Percentiles rank a stretch among this genome's conserved stretches.
Conservation (phyloP, 441 rosid genomes). For the Viola pubescens region DNA sequence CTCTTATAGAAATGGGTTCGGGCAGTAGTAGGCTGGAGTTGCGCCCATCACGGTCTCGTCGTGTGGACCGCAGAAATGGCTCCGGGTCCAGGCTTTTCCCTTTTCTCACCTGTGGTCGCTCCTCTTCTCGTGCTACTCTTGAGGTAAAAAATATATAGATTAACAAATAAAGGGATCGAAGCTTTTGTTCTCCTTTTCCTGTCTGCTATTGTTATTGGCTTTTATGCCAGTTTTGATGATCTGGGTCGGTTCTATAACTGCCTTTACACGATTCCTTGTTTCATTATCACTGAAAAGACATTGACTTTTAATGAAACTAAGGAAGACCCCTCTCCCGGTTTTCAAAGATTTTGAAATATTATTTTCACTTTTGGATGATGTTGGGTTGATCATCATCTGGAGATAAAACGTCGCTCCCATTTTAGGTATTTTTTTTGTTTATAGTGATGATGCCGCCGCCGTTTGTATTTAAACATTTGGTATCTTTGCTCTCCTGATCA, state of each 20-base stretch:
- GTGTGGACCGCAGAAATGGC: conserved; percentile 18
- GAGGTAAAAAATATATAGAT: conserved; percentile 25
- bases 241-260: neutral
- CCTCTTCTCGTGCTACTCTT: conserved; percentile 30
- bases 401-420: neutral
- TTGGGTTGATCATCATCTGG: conserved; percentile 3
- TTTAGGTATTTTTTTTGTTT: neutral
- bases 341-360: neutral
- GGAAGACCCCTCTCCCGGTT: conserved; percentile 1
- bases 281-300: neutral
- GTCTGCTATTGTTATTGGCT: neutral
- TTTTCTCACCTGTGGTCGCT: conserved; percentile 36
- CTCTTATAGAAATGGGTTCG: conserved; percentile 37
- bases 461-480: neutral
- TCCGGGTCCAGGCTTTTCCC: conserved; percentile 28
- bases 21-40: conserved; percentile 39
- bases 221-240: neutral
- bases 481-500: too few species aligned
- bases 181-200: neutral
- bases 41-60: conserved; percentile 17
- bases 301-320: neutral
- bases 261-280: neutral
- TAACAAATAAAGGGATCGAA: neutral
- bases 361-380: neutral
- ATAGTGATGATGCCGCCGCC: neutral